Base-by-base conservation (phyloP, 257 asterid genomes). In the Gardenia jasminoides region DNA sequence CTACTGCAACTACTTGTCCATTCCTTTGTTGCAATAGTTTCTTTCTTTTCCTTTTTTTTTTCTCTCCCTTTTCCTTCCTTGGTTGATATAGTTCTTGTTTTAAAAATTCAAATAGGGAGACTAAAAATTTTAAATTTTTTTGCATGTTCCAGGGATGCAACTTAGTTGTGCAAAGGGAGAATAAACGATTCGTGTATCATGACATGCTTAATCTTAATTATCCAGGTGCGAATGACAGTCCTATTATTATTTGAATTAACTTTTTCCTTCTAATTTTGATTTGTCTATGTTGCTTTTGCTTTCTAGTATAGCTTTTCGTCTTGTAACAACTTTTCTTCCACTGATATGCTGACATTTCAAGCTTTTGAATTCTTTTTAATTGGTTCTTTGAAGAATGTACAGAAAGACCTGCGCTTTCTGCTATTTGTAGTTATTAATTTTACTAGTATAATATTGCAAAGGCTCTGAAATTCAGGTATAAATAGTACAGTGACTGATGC, bases 81-180 rank as follows among this genome's bases (percentile, higher is more conserved):
- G 41, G 41, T 36, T 36, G 41, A 36, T 36, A 5, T 36, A 36
- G 41, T 36, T 2, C 41, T 36, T 36, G 41, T 36, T 36, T 36
- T 36, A 3, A 36, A 36, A 36, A 36, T 36, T 36, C 41, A 5
- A 36, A 36, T 3, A 36, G 61, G n/a, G 24, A 17, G 8, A 2
- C 17, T 54, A 8, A 47, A 47, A 36, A 0, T 8, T 47, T 47
- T 0, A 8, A 47, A 47, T 74, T 30, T 74, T 30, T 80, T 84
- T 80, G 43, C 75, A 64, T 77, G 68, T 81, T 59, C 56, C 91
- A 94, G 98, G 99, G 99, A 71, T 95, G 98, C 91, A 93, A 93
- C 84, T 86, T 95, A 78, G 83, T 70, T 74, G 86, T 74, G 82
- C 96, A 83, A 33, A 86, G 91, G 81, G 97, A 93, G 81, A 87